Base-by-base conservation (phyloP, 129 eudicot species). In the Flaveria robusta region DNA sequence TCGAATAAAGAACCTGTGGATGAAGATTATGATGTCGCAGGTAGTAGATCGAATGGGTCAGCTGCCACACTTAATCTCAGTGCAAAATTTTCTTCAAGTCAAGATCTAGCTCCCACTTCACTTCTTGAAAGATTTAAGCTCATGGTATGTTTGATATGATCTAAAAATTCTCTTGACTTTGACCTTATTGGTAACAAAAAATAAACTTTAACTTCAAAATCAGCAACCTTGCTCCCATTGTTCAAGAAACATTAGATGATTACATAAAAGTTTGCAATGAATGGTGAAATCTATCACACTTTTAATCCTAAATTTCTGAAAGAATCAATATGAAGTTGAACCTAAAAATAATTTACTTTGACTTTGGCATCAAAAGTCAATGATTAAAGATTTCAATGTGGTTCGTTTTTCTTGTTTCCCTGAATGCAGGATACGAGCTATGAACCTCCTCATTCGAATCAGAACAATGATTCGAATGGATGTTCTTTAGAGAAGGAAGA, bases 381-480 rank as follows among this genome's bases (percentile, higher is more conserved):
- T 6, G 20, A 26, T 14, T 13, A 26, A 52, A 20, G 43, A 27
- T 62, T 15, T 26, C 49, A 23, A 49, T 79, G 54, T 59, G 51
- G 39, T 60, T 71, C 23, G 34, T 63, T 71, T 60, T 46, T 49
- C 65, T 39, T 70, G 72, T 70, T 79, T 70, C 59, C 37, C 2
- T 43, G 0, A 18, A 73, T 79, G 80, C 87, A 91, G 96, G 96
- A 81, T 83, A 66, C 82, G 74, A 89, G 86, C 75, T 80, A 65
- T 49, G 81, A 80, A 23, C 83, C 80, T 63, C 42, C 88, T 69
- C 84, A 71, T 68, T 75, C 80, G 50, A 71, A 79, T 69, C 77
- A 78, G 55, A 78, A 85, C 69, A 83, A 68, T 9, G 75, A 71
- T 76, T 82, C 89, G 2, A 72, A 70, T 31, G 88, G 83, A 54